phyloP scores from a whole-genome alignment of 495 filamentous ascomycete species.

The Aspergillus indologenus region DNA sequence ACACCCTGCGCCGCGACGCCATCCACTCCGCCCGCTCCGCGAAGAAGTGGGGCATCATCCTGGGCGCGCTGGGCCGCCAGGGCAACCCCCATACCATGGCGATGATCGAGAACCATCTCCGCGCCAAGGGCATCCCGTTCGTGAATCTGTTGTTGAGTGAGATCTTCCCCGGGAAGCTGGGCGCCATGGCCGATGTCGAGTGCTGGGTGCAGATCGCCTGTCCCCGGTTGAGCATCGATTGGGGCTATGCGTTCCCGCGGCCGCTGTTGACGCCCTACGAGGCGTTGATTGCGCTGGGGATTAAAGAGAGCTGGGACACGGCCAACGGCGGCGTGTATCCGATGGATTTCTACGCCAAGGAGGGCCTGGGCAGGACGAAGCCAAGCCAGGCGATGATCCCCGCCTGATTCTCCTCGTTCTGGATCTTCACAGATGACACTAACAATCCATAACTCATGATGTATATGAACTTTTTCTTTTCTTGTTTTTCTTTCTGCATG shows the following conservation, averaged over 20 bases:
- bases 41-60: slow-evolving; percentile 88
- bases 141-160: slow-evolving; percentile 84
- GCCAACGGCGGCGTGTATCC: slow-evolving; percentile 74
- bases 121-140: slow-evolving; percentile 64
- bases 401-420: background rate
- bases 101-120: slow-evolving; percentile 74
- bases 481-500: background rate
- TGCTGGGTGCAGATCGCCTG: slow-evolving; percentile 98
- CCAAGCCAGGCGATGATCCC: slow-evolving; percentile 19
- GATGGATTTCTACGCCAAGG: slow-evolving; percentile 97
- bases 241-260: slow-evolving; percentile 92
- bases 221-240: slow-evolving; percentile 92
- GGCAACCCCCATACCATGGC: slow-evolving; percentile 92
- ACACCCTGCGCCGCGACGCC: slow-evolving; percentile 71
- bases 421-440: background rate
- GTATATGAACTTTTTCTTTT: slow-evolving; percentile 1
- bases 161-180: slow-evolving; percentile 94
- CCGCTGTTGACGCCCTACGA: slow-evolving; percentile 93
- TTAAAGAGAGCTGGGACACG: slow-evolving; percentile 70
- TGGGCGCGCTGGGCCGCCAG: slow-evolving; percentile 88
- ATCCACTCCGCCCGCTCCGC: slow-evolving; percentile 71
- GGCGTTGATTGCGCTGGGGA: slow-evolving; percentile 81
- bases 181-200: slow-evolving; percentile 87
- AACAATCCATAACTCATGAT: background rate
- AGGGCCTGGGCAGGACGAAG: slow-evolving; percentile 76